phyloP scores from a whole-genome alignment of 179 eudicot genomes.

The Kewa caespitosa region DNA sequence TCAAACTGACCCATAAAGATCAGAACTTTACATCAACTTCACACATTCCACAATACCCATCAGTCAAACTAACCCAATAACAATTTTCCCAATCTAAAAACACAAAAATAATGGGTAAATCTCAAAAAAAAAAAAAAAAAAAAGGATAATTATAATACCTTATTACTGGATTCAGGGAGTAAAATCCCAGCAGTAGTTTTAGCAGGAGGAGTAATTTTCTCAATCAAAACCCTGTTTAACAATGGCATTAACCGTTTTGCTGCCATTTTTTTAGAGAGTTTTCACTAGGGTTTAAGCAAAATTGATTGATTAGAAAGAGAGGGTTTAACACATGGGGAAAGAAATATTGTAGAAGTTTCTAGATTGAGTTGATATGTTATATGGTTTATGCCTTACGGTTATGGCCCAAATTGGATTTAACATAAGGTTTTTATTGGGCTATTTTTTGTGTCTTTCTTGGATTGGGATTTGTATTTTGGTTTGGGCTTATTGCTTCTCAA shows the following conservation, averaged over 20 bases:
- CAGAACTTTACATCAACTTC: not conserved
- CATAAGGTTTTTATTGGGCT: no score
- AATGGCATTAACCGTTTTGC: slow-evolving; percentile 70
- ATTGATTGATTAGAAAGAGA: not conserved
- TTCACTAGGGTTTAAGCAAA: slow-evolving; percentile 11
- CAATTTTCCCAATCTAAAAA: not conserved
- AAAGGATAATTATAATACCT: slow-evolving; percentile 38
- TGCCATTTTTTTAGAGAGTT: slow-evolving; percentile 27
- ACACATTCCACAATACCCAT: not conserved
- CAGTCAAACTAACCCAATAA: not conserved
- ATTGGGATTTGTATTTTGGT: no score
- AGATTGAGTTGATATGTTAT: no score
- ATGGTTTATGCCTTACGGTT: no score
- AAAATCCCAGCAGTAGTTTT: slow-evolving; percentile 70
- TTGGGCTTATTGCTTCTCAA: no score
- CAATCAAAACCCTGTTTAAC: slow-evolving; percentile 64
- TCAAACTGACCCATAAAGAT: not conserved
- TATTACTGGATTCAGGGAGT: slow-evolving; percentile 60
- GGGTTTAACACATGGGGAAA: no score
- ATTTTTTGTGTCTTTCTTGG: no score
- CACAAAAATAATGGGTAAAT: not conserved
- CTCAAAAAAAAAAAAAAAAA: not conserved
- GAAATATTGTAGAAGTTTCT: no score
- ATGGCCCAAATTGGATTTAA: no score
- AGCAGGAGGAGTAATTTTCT: slow-evolving; percentile 62